phyloP scores from a whole-genome alignment of 345 rosid species.

The Euphorbia peplus region DNA sequence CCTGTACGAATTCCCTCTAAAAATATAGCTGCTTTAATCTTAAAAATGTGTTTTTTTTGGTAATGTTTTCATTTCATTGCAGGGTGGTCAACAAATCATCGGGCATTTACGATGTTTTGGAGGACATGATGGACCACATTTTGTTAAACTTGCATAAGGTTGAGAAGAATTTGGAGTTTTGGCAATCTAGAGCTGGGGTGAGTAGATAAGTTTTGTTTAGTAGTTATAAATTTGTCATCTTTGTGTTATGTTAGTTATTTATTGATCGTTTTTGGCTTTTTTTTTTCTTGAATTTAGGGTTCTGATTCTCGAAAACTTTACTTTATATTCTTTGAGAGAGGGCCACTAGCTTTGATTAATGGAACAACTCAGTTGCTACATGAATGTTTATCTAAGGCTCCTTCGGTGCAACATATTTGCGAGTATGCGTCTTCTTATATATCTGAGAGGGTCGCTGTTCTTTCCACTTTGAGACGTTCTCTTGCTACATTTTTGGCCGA shows the following conservation, averaged over 20 bases:
- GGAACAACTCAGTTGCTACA: conserved; percentile 45
- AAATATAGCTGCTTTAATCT: not conserved
- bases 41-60: not conserved
- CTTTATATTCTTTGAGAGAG: conserved; percentile 88
- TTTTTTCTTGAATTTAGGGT: conserved; percentile 38
- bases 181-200: conserved; percentile 83
- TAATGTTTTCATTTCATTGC: not conserved
- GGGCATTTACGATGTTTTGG: conserved; percentile 51
- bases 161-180: conserved; percentile 71
- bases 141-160: conserved; percentile 56
- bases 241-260: not conserved
- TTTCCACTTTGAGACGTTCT: conserved; percentile 51
- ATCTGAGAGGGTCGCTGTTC: conserved; percentile 58
- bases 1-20: conserved; percentile 42
- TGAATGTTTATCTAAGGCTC: conserved; percentile 41
- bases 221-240: not conserved
- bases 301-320: conserved; percentile 60
- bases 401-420: conserved; percentile 48
- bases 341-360: conserved; percentile 68
- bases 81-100: conserved; percentile 42
- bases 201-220: conserved; percentile 7
- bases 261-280: conserved; percentile 2
- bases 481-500: conserved; percentile 83
- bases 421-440: conserved; percentile 66
- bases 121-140: conserved; percentile 55